Evolutionary conservation across 148 eudicot genomes (phyloP), one percentile per base, ranked within the genome.

Genomic region (Cornus kousa): DNA sequence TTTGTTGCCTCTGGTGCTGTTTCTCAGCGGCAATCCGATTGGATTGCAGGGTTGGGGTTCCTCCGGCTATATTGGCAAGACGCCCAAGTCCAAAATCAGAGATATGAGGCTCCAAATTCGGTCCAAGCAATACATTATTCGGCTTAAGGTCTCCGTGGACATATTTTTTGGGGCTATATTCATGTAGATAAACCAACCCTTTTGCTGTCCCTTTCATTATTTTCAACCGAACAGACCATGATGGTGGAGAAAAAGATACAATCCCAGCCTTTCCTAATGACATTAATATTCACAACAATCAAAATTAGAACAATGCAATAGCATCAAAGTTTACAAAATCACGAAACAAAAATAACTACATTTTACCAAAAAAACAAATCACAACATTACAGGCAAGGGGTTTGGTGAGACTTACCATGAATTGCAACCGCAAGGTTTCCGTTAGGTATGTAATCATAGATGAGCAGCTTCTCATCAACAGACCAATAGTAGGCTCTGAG

Each of bases 61-160:
- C 91, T 40, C 98, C 97, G 0, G 98, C 97, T 66, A 93, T 94
- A 75, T 87, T 92, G 67, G 95, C 97, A 9, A 96, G 92, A 24
- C 98, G 94, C 9, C 93, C 93, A 35, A 96, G 95, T 22, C 99
- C 99, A 74, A 96, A 96, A 84, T 96, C 94, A 5, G 97, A 88
- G 64, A 96, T 92, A 72, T 91, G 88, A n/a, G 99, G 90, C 33
- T 96, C 99, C 98, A 94, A 85, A 73, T 83, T 83, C 20, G 79
- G 78, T 11, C 87, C 99, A 9, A 96, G 95, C 23, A 96, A 79
- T 55, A 96, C 84, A 35, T 96, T 96, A 76, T 86, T 89, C 6
- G 99, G 99, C 84, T 96, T 94, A 55, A 96, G 86, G 78, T 96
- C 98, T 8, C 99, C 99, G 20, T 96, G 99, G 59, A 96, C 98